These are phyloP conservation scores for Aegilops longissima DNA, from an alignment of 176 grass and related monocot genomes.

Conservation along the genomic window DNA sequence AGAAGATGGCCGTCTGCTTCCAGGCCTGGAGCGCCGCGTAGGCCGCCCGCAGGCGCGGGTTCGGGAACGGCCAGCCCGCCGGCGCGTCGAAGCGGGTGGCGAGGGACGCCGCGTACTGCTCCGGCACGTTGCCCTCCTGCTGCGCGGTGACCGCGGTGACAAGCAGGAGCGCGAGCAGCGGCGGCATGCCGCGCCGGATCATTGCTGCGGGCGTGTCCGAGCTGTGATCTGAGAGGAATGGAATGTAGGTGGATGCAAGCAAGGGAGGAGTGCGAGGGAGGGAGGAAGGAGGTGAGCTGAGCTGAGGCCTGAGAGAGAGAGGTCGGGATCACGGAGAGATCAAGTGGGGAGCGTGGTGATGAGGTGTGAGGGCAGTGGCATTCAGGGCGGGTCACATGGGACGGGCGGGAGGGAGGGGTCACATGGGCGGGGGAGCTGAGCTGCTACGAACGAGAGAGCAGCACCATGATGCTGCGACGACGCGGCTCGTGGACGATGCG, in stretches of 20 bases:
- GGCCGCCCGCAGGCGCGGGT: slow-evolving; percentile 52
- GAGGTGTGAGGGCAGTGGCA: slow-evolving; percentile 18
- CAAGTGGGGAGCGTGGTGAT: slow-evolving; percentile 11
- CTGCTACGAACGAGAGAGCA: background rate
- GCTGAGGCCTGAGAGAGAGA: no score
- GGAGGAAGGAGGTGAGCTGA: background rate
- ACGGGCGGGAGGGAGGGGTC: background rate
- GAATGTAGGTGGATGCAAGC: background rate
- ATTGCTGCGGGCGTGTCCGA: background rate
- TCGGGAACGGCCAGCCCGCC: slow-evolving; percentile 55
- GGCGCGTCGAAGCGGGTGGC: slow-evolving; percentile 44
- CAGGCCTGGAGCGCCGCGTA: slow-evolving; percentile 85
- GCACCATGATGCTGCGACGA: background rate
- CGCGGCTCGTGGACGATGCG: background rate
- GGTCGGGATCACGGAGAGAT: background rate
- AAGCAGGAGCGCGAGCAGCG: background rate
- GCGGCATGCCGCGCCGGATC: background rate
- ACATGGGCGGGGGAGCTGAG: background rate
- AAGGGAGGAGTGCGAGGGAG: background rate
- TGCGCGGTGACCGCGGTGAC: background rate
- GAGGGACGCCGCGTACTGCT: slow-evolving; percentile 21
- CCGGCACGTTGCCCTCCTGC: slow-evolving; percentile 34
- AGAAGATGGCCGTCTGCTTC: slow-evolving; percentile 95
- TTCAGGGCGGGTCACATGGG: slow-evolving; percentile 31
- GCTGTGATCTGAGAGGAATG: background rate